Evolutionary conservation across 2,329 filamentous ascomycete species (phyloP), one percentile per base, ranked within the genome.

Genomic region (Arthrobotrys entomopaga): DNA sequence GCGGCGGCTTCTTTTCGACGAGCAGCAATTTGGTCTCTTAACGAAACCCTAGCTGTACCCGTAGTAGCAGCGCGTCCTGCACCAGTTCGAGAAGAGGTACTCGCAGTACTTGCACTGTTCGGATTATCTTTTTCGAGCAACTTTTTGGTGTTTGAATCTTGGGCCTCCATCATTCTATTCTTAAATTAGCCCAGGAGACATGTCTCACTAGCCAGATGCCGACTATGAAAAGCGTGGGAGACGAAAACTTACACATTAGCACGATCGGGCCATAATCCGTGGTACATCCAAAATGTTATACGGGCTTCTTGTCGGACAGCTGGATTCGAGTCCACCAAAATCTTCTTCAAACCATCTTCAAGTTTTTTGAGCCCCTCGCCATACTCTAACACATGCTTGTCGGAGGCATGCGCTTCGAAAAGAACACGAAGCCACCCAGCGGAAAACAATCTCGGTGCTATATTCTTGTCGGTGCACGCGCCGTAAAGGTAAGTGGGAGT

Each of bases 381-480:
- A 79, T 96, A 92, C 80, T 98, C 94, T 72, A 98, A 85, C 46
- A 92, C 89, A 76, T 84, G 87, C 82, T 93, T 96, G 82, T 97
- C 91, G 76, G 87, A 85, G 0, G 87, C 83, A 80, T 96, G 91
- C 78, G 92, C 91, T 77, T 86, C 89, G 43, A 99, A 83, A 19
- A 98, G 82, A 0, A 90, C 96, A 81, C 89, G 91, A 29, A 98
- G 83, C 95, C 95, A 99, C 6, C 87, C 89, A 1, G 90, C 85
- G 1, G 89, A 90, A 81, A 90, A 96, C 0, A 87, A 87, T 75
- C 95, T 88, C 15, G 93, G 90, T 79, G 95, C 91, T 1, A 93
- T 90, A 79, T 97, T 98, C 84, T 97, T 98, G 83, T 99, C 94
- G 80, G 96, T 90, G 76, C 87, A 90, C 22, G 94, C 93, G 63